Evolutionary conservation across 2,329 filamentous ascomycete species (phyloP), one percentile per base, ranked within the genome.

Genomic region (Monilinia fructicola): DNA sequence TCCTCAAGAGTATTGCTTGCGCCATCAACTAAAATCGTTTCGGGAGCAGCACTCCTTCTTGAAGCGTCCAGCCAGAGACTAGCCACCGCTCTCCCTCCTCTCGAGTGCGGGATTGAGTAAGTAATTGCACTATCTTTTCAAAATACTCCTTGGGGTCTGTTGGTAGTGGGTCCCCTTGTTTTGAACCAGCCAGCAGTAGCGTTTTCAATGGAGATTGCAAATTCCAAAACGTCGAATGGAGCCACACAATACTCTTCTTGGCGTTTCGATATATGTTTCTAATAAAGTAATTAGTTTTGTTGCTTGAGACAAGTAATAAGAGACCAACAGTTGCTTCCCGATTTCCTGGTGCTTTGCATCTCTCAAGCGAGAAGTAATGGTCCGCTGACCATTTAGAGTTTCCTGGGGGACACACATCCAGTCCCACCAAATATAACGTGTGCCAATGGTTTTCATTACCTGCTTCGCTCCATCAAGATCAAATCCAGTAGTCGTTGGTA

Each of bases 361-460:
- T 26, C 48, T 26, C 21, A 61, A 4, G 44, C 18, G 31, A 40
- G 21, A 11, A 52, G 28, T 61, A 11, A 52, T 50, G 4, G 42
- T 26, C 14, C 44, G 28, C 4, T 18, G n/a, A 35, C 23, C 35
- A 12, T 38, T 9, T 18, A 18, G 14, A 38, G 44, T 38, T 18
- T 52, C 59, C 12, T 52, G 59, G 11, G 46, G 44, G 23, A 40
- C 44, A 61, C 44, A 50, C 28, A 61, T 61, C 59, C 31, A 61
- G 21, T 61, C n/a, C 46, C 46, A 40, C 44, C 31, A 52, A 3
- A 52, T 31, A 28, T 52, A 61, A 23, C 31, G 59, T 14, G 46
- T 52, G 35, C 59, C 31, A 14, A 61, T 28, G 16, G 21, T 61
- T 23, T 21, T 14, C 59, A 61, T 40, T 7, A 40, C 59, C n/a